These are phyloP conservation scores for Margaritispora aquatica DNA, from an alignment of 495 filamentous ascomycete species.

Conservation along the genomic window DNA sequence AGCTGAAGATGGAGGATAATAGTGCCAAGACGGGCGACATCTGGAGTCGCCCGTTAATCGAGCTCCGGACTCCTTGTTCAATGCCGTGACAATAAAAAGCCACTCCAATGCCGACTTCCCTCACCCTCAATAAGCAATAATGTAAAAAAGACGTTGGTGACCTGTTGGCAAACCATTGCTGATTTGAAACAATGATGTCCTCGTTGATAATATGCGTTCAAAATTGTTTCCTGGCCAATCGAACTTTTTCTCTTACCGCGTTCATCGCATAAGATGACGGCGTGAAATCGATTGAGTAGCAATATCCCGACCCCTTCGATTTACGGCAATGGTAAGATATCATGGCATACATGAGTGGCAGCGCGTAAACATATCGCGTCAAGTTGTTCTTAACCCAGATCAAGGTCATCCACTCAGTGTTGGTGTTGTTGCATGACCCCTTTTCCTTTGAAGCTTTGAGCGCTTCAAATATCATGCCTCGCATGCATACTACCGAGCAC, in stretches of 20 bases:
- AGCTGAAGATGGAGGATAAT: not conserved
- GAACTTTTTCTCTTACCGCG: not conserved
- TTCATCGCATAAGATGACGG: not conserved
- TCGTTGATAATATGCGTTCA: not conserved
- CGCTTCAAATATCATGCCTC: constrained; percentile 18
- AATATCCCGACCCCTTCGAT: too few relatives aligned
- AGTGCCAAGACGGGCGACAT: not conserved
- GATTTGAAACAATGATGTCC: not conserved
- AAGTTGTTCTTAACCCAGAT: constrained; percentile 9
- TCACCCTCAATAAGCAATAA: too few relatives aligned
- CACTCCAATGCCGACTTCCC: too few relatives aligned
- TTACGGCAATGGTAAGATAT: too few relatives aligned
- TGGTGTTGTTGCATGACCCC: constrained; percentile 6
- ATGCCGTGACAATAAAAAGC: too few relatives aligned
- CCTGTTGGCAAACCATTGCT: too few relatives aligned
- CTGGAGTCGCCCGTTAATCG: too few relatives aligned
- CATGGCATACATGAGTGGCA: too few relatives aligned
- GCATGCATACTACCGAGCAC: constrained; percentile 10
- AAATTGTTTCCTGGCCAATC: not conserved
- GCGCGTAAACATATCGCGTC: constrained; percentile 21
- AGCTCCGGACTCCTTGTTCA: too few relatives aligned
- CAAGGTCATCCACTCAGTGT: constrained; percentile 8
- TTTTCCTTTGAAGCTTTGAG: constrained; percentile 10
- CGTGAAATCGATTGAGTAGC: too few relatives aligned
- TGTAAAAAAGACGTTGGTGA: too few relatives aligned